Conservation (phyloP, 495 filamentous ascomycete species). For the Penicillium lagena region DNA sequence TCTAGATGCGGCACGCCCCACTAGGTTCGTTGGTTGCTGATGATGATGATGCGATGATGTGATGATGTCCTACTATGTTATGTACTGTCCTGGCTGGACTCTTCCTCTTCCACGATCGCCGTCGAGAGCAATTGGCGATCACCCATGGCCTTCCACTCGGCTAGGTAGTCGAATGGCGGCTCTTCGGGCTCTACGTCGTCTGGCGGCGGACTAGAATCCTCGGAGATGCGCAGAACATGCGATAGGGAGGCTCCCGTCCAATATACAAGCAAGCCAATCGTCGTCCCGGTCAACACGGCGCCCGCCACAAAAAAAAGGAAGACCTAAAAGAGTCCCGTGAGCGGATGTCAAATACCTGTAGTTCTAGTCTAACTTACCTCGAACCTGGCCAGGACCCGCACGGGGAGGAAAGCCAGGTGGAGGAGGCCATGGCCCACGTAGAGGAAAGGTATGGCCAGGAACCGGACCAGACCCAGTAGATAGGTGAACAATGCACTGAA, state of each 20-base stretch:
- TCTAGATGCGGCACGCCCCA: no score
- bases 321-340: slow-evolving; percentile 2
- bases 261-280: slow-evolving; percentile 13
- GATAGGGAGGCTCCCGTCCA: slow-evolving; percentile 9
- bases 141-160: slow-evolving; percentile 17
- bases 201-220: slow-evolving; percentile 5
- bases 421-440: slow-evolving; percentile 31
- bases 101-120: slow-evolving; percentile 65
- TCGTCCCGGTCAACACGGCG: slow-evolving; percentile 13
- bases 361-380: slow-evolving; percentile 46
- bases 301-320: slow-evolving; percentile 18
- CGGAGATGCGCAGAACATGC: slow-evolving; percentile 8
- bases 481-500: slow-evolving; percentile 30
- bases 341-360: not conserved
- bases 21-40: no score
- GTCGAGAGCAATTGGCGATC: slow-evolving; percentile 39
- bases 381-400: slow-evolving; percentile 47
- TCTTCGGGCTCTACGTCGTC: slow-evolving; percentile 4
- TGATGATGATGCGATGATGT: no score
- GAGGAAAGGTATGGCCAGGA: slow-evolving; percentile 40
- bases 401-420: slow-evolving; percentile 27
- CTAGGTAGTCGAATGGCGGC: slow-evolving; percentile 29
- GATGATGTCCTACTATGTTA: not conserved
- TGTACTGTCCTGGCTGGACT: slow-evolving; percentile 25
- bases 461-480: slow-evolving; percentile 19